Base-by-base conservation (phyloP, 148 eudicot species). In the Rhododendron griersonianum region DNA sequence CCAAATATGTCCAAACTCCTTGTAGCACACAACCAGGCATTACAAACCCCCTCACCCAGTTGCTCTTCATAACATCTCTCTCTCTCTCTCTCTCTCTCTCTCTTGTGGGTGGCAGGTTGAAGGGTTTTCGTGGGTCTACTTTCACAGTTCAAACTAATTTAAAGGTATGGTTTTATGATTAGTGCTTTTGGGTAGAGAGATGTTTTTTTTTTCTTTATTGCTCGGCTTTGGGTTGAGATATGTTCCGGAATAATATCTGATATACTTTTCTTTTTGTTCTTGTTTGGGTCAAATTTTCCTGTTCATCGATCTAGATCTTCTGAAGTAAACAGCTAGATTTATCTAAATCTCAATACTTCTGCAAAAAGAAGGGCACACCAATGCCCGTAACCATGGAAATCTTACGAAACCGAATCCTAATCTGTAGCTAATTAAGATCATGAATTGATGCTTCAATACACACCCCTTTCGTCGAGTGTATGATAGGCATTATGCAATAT, bases 71-170 rank as follows among this genome's bases (percentile, higher is more conserved):
- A 67, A 25, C 4, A 2, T 0, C 33, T 71, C 76, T 71, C 76
- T 71, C 76, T 71, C 75, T 71, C 75, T 69, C 75, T 30, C 75
- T 69, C 75, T 69, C 75, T 69, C 76, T 71, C 76, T 71, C 76
- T 71, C 76, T 71, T 16, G 61, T 15, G 71, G 71, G 28, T 59
- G 65, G n/a, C 65, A 59, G 37, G 35, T 28, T 69, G 75, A 28
- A 65, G 75, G 75, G 35, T 28, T 69, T 13, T 71, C 33, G 76
- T 14, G 21, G 76, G 41, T 30, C 41, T 13, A 4, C 76, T 11
- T 28, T 30, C 75, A 69, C 75, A 28, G 14, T 69, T 28, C 75
- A n/a, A 4, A 16, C 61, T 55, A 67, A 61, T 21, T 21, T 63
- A 8, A 67, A 67, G 76, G 76, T 71, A 71, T 30, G 76, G 5